phyloP scores from a whole-genome alignment of 1,284 basidiomycete species.

The Ustilago tritici region DNA sequence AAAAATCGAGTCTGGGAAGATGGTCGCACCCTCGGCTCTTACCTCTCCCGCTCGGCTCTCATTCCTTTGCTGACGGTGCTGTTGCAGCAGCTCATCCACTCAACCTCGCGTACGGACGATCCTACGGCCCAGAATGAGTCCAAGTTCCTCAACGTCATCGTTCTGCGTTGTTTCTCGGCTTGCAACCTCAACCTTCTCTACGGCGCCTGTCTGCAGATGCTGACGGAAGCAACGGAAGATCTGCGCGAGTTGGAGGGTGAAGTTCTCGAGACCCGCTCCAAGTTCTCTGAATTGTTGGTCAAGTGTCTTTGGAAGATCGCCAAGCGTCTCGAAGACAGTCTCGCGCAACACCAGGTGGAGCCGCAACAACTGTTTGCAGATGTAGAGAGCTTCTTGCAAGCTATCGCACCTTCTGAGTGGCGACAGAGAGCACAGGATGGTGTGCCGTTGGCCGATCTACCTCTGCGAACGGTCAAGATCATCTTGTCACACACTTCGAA shows the following conservation, averaged over 20 bases:
- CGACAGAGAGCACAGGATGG: conserved; percentile 87
- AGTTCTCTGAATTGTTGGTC: conserved; percentile 93
- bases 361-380: conserved; percentile 91
- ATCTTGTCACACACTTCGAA: conserved; percentile 70
- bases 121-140: conserved; percentile 78
- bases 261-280: conserved; percentile 73
- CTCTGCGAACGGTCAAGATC: conserved; percentile 89
- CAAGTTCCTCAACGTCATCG: conserved; percentile 97
- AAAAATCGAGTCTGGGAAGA: conserved; percentile 54
- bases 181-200: conserved; percentile 91
- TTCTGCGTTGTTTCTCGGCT: conserved; percentile 90
- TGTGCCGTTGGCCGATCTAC: conserved; percentile 95
- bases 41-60: conserved; percentile 52
- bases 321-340: conserved; percentile 89
- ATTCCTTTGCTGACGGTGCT: conserved; percentile 78
- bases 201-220: conserved; percentile 83
- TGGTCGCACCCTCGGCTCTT: conserved; percentile 56
- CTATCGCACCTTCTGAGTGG: conserved; percentile 95
- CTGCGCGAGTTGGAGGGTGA: conserved; percentile 75
- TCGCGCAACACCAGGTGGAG: conserved; percentile 83
- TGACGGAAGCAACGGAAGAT: conserved; percentile 87
- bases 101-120: conserved; percentile 61
- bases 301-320: conserved; percentile 99
- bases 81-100: conserved; percentile 88
- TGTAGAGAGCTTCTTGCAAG: conserved; percentile 92